A percentile compares a stretch with the other conserved stretches of the same genome.
These are phyloP conservation scores for Metarhizium album DNA, from an alignment of 2,329 filamentous ascomycete genomes.

Conservation along the genomic window DNA sequence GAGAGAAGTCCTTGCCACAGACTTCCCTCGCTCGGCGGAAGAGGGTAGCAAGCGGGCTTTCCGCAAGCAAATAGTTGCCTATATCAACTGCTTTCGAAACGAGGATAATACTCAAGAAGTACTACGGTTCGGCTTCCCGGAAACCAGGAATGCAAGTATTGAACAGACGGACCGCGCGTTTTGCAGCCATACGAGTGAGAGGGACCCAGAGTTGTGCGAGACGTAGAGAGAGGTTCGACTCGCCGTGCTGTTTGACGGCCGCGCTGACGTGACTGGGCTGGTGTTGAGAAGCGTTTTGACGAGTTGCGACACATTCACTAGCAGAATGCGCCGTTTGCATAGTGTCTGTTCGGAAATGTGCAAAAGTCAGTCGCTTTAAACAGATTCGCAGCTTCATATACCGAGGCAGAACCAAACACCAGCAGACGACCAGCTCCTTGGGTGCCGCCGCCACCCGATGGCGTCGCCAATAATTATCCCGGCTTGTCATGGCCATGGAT, in stretches of 20 bases:
- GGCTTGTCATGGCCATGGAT: not conserved
- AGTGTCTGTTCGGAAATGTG: not conserved
- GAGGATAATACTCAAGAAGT: conserved; percentile 50
- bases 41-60: conserved; percentile 29
- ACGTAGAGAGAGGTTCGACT: conserved; percentile 15
- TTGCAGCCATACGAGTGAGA: conserved; percentile 22
- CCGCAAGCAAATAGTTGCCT: conserved; percentile 36
- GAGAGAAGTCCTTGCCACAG: conserved; percentile 58
- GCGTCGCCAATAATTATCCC: not conserved
- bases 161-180: conserved; percentile 46
- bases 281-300: not conserved
- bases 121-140: conserved; percentile 43
- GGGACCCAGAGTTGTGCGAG: conserved; percentile 14
- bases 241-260: conserved; percentile 4
- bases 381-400: too few relatives aligned
- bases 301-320: too few relatives aligned
- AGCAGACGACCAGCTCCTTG: not conserved
- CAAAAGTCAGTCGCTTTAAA: not conserved
- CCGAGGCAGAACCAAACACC: not conserved
- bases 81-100: conserved; percentile 34
- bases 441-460: not conserved
- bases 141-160: conserved; percentile 42
- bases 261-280: not conserved
- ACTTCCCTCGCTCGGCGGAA: conserved; percentile 35
- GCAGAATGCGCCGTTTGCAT: not conserved